phyloP scores from a whole-genome alignment of 192 early-diverging fungal species.

The Chytriomyces sp. region DNA sequence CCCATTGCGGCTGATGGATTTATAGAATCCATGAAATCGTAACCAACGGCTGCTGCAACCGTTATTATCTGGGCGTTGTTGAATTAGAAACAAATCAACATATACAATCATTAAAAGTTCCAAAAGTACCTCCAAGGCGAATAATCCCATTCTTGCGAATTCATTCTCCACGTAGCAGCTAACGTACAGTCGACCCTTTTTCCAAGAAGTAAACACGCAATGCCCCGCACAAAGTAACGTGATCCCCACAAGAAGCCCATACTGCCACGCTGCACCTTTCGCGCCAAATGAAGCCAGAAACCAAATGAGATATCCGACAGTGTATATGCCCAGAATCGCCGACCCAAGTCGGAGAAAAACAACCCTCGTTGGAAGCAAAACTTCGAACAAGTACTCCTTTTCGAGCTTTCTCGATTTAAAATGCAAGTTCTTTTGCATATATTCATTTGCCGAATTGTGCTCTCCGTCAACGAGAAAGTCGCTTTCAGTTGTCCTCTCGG shows the following conservation, averaged over 20 bases:
- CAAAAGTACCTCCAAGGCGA: conserved; percentile 5
- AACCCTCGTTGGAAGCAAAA: conserved; percentile 6
- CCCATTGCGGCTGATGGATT: conserved; percentile 17
- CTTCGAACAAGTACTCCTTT: conserved; percentile 24
- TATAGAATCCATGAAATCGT: conserved; percentile 3
- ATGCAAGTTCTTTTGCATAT: background rate
- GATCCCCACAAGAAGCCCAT: background rate
- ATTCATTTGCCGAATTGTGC: conserved; percentile 1
- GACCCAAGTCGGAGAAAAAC: conserved; percentile 13
- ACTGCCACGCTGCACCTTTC: background rate
- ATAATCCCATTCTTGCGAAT: background rate
- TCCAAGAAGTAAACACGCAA: conserved; percentile 25
- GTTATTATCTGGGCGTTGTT: background rate
- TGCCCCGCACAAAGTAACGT: background rate
- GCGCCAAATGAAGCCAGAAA: background rate
- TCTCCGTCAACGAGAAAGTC: conserved; percentile 4
- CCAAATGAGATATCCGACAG: conserved; percentile 12
- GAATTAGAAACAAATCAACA: background rate
- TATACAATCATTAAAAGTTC: background rate
- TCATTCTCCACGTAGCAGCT: background rate
- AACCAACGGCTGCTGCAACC: background rate
- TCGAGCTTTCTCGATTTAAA: conserved; percentile 19
- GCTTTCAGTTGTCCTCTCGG: background rate
- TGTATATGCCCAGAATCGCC: conserved; percentile 10
- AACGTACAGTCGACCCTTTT: conserved; percentile 2